A percentile compares a stretch with the other conserved stretches of the same genome.
Evolutionary conservation across 371 early-diverging fungal species (phyloP).

Genomic region (Saksenaea oblongispora): DNA sequence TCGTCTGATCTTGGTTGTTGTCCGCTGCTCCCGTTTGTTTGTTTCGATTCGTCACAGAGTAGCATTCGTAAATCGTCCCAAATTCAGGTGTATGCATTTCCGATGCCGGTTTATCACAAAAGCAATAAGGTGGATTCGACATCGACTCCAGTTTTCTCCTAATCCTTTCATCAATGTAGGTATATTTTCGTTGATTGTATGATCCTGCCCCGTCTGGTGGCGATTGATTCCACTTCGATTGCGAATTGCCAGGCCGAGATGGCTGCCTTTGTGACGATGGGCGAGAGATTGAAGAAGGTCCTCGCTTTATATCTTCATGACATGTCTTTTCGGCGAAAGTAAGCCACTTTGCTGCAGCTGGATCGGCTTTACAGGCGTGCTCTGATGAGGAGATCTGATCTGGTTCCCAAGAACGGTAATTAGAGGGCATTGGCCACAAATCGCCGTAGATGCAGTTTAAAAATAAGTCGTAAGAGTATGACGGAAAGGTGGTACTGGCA

Average conservation of each 20-base stretch:
- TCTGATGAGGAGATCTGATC: no score
- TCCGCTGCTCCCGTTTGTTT: neutral
- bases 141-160: neutral
- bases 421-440: neutral
- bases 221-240: neutral
- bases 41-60: slow-evolving; percentile 10
- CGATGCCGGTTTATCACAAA: slow-evolving; percentile 38
- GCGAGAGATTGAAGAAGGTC: neutral
- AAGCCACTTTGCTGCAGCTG: slow-evolving; percentile 9
- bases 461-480: no score
- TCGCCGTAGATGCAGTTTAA: neutral
- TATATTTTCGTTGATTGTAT: neutral
- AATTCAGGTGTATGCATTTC: slow-evolving; percentile 15
- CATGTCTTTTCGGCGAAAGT: neutral
- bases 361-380: neutral
- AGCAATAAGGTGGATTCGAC: slow-evolving; percentile 28
- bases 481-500: no score
- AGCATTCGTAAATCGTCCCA: slow-evolving; percentile 36
- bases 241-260: neutral
- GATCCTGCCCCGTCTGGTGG: neutral
- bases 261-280: neutral
- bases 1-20: neutral
- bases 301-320: neutral
- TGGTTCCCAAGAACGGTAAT: no score
- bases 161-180: neutral